Conservation (phyloP, 306 rosid species). For the Vicia sativa region DNA sequence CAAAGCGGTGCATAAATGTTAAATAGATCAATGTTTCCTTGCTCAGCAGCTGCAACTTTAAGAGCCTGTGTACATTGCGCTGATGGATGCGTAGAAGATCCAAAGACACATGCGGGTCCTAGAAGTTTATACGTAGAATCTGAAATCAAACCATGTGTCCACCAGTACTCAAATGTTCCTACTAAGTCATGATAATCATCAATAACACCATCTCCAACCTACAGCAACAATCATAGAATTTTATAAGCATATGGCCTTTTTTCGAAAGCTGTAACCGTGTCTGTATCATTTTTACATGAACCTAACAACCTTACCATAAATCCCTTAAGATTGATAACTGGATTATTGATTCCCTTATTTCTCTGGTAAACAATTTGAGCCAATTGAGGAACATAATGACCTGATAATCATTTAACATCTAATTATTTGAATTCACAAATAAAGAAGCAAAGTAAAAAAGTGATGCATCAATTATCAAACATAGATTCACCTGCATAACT, state of each 20-base stretch:
- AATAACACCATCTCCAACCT: constrained; percentile 96
- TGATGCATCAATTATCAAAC: not conserved
- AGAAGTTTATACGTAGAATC: constrained; percentile 80
- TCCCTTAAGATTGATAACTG: constrained; percentile 83
- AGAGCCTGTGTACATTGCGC: constrained; percentile 65
- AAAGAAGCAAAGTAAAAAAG: not conserved
- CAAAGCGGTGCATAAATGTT: constrained; percentile 86
- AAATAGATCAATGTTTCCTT: constrained; percentile 85
- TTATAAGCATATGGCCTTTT: not conserved
- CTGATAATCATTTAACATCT: constrained; percentile 40
- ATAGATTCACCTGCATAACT: constrained; percentile 85
- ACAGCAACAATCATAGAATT: constrained; percentile 39
- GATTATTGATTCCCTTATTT: constrained; percentile 74
- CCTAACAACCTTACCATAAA: constrained; percentile 66
- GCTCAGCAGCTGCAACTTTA: constrained; percentile 58
- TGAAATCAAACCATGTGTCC: constrained; percentile 58
- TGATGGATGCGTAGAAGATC: constrained; percentile 80
- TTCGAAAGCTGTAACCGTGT: not conserved
- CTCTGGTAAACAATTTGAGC: constrained; percentile 71
- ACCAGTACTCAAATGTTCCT: constrained; percentile 83
- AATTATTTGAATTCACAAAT: not conserved
- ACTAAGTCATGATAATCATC: constrained; percentile 85
- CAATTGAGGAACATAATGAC: constrained; percentile 95
- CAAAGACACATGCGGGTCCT: constrained; percentile 57
- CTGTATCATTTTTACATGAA: no score